These are phyloP conservation scores for Macrolepiota dolichaula DNA, from an alignment of 768 basidiomycete genomes.

Conservation along the genomic window DNA sequence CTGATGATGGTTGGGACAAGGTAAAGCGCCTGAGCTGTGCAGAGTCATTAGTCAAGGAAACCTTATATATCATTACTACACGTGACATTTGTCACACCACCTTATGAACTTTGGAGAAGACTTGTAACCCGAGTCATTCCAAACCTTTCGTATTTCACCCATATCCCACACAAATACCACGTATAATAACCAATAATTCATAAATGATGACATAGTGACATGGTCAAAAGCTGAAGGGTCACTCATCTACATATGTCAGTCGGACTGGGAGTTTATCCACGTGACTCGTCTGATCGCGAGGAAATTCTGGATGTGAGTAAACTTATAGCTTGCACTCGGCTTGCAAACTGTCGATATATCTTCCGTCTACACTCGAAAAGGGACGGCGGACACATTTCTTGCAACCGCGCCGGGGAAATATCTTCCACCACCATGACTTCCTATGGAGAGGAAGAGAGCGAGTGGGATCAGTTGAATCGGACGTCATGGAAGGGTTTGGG, in stretches of 20 bases:
- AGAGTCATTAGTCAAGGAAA: not conserved
- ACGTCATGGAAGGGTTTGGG: slow-evolving; percentile 74
- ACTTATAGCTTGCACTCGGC: not conserved
- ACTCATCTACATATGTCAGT: not conserved
- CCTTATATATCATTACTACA: slow-evolving; percentile 10
- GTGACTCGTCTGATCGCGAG: not conserved
- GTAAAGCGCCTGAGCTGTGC: slow-evolving; percentile 5
- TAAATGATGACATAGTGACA: not conserved
- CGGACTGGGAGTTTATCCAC: not conserved
- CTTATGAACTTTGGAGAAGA: not conserved
- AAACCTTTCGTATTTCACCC: not conserved
- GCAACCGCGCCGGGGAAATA: not conserved
- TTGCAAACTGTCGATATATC: not conserved
- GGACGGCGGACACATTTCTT: not conserved
- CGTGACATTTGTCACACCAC: slow-evolving; percentile 5
- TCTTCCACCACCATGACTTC: not conserved
- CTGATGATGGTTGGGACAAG: slow-evolving; percentile 16
- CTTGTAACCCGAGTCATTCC: not conserved
- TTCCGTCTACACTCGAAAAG: not conserved
- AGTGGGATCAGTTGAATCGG: slow-evolving; percentile 56
- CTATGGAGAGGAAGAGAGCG: slow-evolving; percentile 27
- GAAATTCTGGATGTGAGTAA: not conserved
- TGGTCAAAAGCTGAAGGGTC: not conserved
- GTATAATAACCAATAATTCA: not conserved
- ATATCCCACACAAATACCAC: not conserved